Evolutionary conservation across 169 alveolate species (phyloP).

Genomic region (Eimeria necatrix): DNA sequence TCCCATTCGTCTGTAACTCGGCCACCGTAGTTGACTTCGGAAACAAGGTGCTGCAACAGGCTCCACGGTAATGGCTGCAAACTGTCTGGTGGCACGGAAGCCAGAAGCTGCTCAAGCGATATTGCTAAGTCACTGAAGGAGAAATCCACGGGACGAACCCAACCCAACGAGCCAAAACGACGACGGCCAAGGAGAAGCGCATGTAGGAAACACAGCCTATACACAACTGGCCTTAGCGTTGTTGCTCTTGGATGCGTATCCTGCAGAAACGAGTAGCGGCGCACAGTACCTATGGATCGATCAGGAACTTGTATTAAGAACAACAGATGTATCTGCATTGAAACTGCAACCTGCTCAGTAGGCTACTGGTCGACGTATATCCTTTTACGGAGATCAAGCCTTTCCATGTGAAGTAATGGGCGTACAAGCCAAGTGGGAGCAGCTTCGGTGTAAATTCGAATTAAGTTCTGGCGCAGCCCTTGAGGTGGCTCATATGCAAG

Average conservation of each 20-base stretch:
- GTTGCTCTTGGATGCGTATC: constrained; percentile 93
- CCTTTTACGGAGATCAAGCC: too few relatives aligned
- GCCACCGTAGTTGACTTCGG: constrained; percentile 98
- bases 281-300: constrained; percentile 53
- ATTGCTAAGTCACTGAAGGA: constrained; percentile 97
- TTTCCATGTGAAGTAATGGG: too few relatives aligned
- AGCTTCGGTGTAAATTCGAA: constrained; percentile 87
- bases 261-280: constrained; percentile 91
- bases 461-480: constrained; percentile 94
- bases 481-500: constrained; percentile 97
- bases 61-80: constrained; percentile 94
- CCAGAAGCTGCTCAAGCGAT: constrained; percentile 92
- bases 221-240: constrained; percentile 95
- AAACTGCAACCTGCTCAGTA: too few relatives aligned
- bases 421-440: constrained; percentile 92
- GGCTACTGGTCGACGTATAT: too few relatives aligned
- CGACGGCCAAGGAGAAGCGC: constrained; percentile 97
- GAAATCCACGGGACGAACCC: constrained; percentile 97
- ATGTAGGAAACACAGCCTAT: constrained; percentile 96
- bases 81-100: constrained; percentile 92
- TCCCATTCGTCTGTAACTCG: constrained; percentile 98
- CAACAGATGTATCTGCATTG: too few relatives aligned
- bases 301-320: too few relatives aligned
- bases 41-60: constrained; percentile 95
- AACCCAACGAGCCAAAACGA: constrained; percentile 98